A percentile compares a stretch with the other conserved stretches of the same genome.
Evolutionary conservation across 768 basidiomycete genomes (phyloP).

Genomic region (Grammothele lineata): DNA sequence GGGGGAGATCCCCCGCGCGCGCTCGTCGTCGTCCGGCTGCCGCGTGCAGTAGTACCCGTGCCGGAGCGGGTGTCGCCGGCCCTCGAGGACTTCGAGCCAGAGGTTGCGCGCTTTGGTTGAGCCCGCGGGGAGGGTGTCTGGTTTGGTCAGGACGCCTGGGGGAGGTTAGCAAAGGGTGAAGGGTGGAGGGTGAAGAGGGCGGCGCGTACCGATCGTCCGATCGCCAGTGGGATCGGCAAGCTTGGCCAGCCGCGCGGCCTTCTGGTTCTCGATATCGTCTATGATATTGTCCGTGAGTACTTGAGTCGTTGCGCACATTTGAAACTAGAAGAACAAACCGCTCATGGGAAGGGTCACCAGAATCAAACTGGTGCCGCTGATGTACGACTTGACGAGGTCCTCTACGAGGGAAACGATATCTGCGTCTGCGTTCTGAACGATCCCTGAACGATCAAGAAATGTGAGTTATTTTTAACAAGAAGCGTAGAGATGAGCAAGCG

Average conservation of each 20-base stretch:
- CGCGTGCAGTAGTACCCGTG: slow-evolving; percentile 61
- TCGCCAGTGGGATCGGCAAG: slow-evolving; percentile 52
- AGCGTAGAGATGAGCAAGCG: neutral
- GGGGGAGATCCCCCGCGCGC: slow-evolving; percentile 35
- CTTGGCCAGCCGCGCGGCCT: slow-evolving; percentile 60
- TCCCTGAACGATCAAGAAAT: slow-evolving; percentile 9
- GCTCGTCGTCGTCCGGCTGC: slow-evolving; percentile 57
- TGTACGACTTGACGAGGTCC: slow-evolving; percentile 52
- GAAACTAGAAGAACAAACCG: neutral
- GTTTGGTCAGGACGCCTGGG: slow-evolving; percentile 67
- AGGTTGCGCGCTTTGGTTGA: slow-evolving; percentile 34
- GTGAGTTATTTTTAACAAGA: neutral
- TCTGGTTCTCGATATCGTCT: slow-evolving; percentile 82
- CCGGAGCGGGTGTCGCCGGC: slow-evolving; percentile 37
- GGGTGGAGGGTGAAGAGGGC: neutral
- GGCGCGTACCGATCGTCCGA: slow-evolving; percentile 59
- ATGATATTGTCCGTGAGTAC: slow-evolving; percentile 26
- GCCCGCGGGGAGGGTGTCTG: slow-evolving; percentile 49
- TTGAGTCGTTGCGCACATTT: neutral
- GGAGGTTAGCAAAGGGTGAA: no score
- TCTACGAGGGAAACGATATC: slow-evolving; percentile 46
- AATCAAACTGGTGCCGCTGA: slow-evolving; percentile 55
- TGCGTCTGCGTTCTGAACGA: slow-evolving; percentile 5
- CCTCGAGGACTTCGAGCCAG: slow-evolving; percentile 55
- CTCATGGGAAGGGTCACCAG: slow-evolving; percentile 41